A percentile compares a stretch with the other conserved stretches of the same genome.
These are phyloP conservation scores for Monosporascus sp. DNA, from an alignment of 2,329 filamentous ascomycete genomes.

Conservation along the genomic window DNA sequence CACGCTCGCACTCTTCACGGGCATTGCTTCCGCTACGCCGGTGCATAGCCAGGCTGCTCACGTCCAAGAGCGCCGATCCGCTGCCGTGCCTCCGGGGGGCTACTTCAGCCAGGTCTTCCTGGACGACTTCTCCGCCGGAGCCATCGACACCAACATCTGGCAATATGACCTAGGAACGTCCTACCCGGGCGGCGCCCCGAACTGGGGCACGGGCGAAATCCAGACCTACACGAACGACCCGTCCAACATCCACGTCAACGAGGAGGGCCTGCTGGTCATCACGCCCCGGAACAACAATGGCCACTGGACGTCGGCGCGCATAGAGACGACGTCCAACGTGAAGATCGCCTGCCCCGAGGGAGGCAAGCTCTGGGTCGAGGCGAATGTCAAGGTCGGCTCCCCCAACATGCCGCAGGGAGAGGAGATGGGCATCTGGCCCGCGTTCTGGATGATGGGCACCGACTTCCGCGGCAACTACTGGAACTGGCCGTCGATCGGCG, in stretches of 20 bases:
- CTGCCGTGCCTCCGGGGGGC: not conserved
- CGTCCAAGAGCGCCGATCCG: not conserved
- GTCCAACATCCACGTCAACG: constrained; percentile 35
- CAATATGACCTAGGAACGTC: constrained; percentile 36
- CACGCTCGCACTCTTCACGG: not conserved
- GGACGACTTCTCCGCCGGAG: constrained; percentile 30
- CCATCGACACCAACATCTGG: constrained; percentile 36
- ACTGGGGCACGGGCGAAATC: constrained; percentile 45
- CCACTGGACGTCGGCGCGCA: constrained; percentile 38
- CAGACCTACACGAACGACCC: constrained; percentile 37
- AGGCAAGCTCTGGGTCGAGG: constrained; percentile 32
- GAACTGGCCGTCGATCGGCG: constrained; percentile 37
- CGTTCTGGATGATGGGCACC: constrained; percentile 40
- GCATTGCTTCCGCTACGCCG: not conserved
- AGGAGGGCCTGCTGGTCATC: constrained; percentile 32
- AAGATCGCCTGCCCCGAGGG: constrained; percentile 30
- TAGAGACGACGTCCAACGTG: constrained; percentile 31
- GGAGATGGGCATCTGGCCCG: constrained; percentile 37
- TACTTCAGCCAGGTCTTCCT: not conserved
- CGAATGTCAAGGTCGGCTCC: constrained; percentile 31
- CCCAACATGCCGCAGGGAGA: constrained; percentile 20
- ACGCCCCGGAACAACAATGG: constrained; percentile 22
- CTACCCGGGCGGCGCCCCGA: constrained; percentile 38
- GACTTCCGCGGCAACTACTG: constrained; percentile 31
- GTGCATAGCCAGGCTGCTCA: not conserved